Percentiles rank a stretch among this genome's conserved stretches.
Evolutionary conservation across 148 eudicot genomes (phyloP).

Genomic region (Spergularia bocconei): DNA sequence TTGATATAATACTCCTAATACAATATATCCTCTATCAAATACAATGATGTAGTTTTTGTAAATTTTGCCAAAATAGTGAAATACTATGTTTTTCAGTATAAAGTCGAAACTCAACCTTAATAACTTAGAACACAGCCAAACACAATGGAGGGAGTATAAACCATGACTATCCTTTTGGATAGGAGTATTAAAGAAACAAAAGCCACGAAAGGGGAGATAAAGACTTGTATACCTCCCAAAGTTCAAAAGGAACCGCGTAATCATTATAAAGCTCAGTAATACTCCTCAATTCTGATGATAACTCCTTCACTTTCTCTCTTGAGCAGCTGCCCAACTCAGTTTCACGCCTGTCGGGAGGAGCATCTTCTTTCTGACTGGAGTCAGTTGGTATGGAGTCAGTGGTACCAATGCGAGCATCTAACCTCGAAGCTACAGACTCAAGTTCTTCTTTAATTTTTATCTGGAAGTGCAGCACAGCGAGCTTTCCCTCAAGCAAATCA

Average conservation of each 20-base stretch:
- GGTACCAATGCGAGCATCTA: slow-evolving; percentile 49
- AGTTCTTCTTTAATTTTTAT: slow-evolving; percentile 71
- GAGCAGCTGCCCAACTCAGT: slow-evolving; percentile 35
- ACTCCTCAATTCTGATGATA: slow-evolving; percentile 76
- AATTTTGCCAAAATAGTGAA: too few relatives aligned
- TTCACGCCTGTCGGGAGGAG: slow-evolving; percentile 39
- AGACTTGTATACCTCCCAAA: slow-evolving; percentile 73
- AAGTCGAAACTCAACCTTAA: too few relatives aligned
- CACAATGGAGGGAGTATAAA: background rate
- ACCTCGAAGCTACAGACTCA: slow-evolving; percentile 54
- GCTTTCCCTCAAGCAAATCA: slow-evolving; percentile 94
- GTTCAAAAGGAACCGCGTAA: slow-evolving; percentile 92
- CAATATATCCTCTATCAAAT: too few relatives aligned
- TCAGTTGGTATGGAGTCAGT: too few relatives aligned
- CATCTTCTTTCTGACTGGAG: slow-evolving; percentile 44
- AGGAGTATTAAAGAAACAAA: background rate
- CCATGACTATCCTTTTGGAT: background rate
- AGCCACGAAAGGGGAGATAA: background rate
- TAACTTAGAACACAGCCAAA: too few relatives aligned
- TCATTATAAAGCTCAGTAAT: slow-evolving; percentile 93
- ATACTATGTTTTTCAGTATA: too few relatives aligned
- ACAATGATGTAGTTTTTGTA: too few relatives aligned
- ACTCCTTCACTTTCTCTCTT: slow-evolving; percentile 71
- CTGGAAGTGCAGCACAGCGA: slow-evolving; percentile 91
- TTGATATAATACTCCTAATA: too few relatives aligned